Evolutionary conservation across 208 protist species (phyloP).

Genomic region (Leishmania martiniquensis): DNA sequence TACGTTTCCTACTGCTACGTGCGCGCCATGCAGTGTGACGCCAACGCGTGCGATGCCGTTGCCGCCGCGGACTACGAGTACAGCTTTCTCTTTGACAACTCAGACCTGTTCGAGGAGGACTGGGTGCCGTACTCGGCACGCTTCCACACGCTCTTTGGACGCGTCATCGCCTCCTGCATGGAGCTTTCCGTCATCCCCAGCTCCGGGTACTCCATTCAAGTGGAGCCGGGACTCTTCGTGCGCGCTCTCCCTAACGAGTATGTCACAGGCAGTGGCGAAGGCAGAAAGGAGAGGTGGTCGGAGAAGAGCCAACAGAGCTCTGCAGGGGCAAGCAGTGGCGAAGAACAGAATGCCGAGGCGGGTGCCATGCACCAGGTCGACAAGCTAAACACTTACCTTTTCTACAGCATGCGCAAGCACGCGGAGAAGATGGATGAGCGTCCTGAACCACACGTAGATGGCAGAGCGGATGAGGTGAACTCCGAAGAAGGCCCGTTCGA

Average conservation of each 20-base stretch:
- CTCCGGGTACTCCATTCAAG: conserved; percentile 54
- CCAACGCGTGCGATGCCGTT: conserved; percentile 27
- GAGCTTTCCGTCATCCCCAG: conserved; percentile 44
- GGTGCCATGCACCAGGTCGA: conserved; percentile 9
- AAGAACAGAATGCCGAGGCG: background rate
- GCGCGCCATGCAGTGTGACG: conserved; percentile 8
- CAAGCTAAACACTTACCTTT: conserved; percentile 26
- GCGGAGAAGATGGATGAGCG: conserved; percentile 27
- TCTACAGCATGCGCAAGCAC: conserved; percentile 35
- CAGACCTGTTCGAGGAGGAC: conserved; percentile 22
- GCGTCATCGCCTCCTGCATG: conserved; percentile 34
- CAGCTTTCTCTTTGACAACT: conserved; percentile 20
- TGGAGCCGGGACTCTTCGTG: conserved; percentile 81
- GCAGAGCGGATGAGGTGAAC: conserved; percentile 17
- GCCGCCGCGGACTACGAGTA: conserved; percentile 31
- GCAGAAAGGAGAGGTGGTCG: background rate
- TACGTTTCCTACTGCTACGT: conserved; percentile 37
- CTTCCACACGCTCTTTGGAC: conserved; percentile 32
- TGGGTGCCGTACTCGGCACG: conserved; percentile 30
- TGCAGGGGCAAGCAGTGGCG: background rate
- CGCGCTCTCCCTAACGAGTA: conserved; percentile 2
- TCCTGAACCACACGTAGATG: conserved; percentile 5
- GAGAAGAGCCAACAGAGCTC: background rate
- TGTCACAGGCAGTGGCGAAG: background rate
- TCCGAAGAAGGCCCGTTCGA: conserved; percentile 29